Percentiles rank a stretch among this genome's conserved stretches.
phyloP scores from a whole-genome alignment of 768 basidiomycete genomes.

The Trametopsis cervina region DNA sequence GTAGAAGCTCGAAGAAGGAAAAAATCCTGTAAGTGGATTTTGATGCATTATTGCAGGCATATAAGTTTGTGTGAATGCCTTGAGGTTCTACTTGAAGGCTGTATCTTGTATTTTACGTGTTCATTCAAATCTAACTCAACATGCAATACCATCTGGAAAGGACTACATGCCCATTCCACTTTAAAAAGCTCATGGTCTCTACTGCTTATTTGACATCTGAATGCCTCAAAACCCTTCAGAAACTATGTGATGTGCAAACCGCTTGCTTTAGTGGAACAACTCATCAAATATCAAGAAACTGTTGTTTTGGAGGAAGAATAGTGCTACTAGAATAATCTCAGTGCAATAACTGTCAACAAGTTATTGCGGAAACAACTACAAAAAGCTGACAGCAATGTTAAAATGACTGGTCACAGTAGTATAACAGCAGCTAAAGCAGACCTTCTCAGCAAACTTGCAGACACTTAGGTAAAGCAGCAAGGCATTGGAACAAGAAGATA shows the following conservation, averaged over 20 bases:
- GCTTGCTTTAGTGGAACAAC: conserved; percentile 29
- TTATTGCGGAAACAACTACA: no score
- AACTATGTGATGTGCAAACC: conserved; percentile 38
- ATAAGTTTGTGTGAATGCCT: conserved; percentile 50
- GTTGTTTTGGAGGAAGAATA: conserved; percentile 31
- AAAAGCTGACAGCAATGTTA: no score
- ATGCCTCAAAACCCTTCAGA: conserved; percentile 43
- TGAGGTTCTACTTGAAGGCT: not conserved
- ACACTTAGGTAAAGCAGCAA: not conserved
- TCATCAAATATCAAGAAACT: conserved; percentile 34
- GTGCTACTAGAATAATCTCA: not conserved
- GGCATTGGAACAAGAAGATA: conserved; percentile 16
- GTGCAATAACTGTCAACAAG: no score
- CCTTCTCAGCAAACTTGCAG: not conserved
- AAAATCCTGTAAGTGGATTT: conserved; percentile 44
- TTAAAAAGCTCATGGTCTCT: conserved; percentile 4
- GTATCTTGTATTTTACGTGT: conserved; percentile 15
- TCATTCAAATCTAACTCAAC: conserved; percentile 34
- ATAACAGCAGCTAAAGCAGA: not conserved
- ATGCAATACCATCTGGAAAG: conserved; percentile 50
- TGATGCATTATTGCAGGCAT: conserved; percentile 42
- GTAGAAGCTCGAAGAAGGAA: conserved; percentile 23
- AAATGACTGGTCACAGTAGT: no score
- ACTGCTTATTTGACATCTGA: conserved; percentile 46
- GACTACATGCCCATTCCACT: conserved; percentile 50